Conservation (phyloP, 331 rosid genomes). For the Phaseolus coccineus region DNA sequence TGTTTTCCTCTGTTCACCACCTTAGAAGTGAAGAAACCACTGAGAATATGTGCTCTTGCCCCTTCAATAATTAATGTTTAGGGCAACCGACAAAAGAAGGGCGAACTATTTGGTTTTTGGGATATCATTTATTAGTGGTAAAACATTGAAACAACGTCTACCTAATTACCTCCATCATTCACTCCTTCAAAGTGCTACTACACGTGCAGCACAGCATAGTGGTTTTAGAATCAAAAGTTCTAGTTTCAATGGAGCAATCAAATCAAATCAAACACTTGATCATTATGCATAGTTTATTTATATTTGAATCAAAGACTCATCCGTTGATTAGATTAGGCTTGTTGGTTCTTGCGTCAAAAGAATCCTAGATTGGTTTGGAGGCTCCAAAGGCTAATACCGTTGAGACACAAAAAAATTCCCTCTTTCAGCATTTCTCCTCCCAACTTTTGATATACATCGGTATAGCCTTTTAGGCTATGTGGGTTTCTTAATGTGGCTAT, state of each 20-base stretch:
- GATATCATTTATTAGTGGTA: slow-evolving; percentile 14
- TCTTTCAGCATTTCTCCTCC: slow-evolving; percentile 47
- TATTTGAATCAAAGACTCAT: slow-evolving; percentile 69
- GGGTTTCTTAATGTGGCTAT: slow-evolving; percentile 22
- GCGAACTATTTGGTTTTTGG: slow-evolving; percentile 3
- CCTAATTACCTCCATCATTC: slow-evolving; percentile 29
- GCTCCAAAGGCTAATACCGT: slow-evolving; percentile 50
- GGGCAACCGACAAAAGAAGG: slow-evolving; percentile 27
- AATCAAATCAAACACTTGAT: slow-evolving; percentile 45
- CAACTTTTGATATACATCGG: slow-evolving; percentile 35
- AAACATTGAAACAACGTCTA: not conserved
- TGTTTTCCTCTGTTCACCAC: slow-evolving; percentile 43
- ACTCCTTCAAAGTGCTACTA: slow-evolving; percentile 39
- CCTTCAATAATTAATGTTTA: slow-evolving; percentile 33
- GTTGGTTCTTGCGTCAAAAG: slow-evolving; percentile 55
- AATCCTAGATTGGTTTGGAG: slow-evolving; percentile 48
- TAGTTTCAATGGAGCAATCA: slow-evolving; percentile 31
- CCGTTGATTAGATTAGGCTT: slow-evolving; percentile 56
- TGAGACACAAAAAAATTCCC: slow-evolving; percentile 57
- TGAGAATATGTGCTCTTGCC: slow-evolving; percentile 59
- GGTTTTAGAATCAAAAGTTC: slow-evolving; percentile 21
- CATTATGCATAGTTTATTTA: slow-evolving; percentile 50
- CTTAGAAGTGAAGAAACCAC: slow-evolving; percentile 49
- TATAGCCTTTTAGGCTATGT: slow-evolving; percentile 47
- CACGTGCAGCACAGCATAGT: slow-evolving; percentile 36